Conservation (phyloP, 257 asterid genomes). For the Misopates orontium region DNA sequence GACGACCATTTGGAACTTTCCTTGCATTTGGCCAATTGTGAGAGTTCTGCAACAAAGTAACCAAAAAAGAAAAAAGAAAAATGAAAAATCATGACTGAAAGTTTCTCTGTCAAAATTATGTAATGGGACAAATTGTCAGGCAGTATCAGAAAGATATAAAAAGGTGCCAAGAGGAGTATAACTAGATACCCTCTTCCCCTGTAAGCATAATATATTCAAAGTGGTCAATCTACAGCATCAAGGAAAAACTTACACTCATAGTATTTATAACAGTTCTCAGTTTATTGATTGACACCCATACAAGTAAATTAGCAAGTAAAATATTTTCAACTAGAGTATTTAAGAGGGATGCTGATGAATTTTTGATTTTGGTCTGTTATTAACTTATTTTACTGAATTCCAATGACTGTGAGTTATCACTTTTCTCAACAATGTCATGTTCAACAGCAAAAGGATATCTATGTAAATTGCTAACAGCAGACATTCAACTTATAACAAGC, state of each 20-base stretch:
- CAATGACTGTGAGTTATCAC: background rate
- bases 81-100: no score
- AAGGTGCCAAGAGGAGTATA: background rate
- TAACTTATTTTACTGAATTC: background rate
- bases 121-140: no score
- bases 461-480: background rate
- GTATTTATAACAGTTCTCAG: background rate
- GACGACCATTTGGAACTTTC: conserved; percentile 95
- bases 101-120: no score
- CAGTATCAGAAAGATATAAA: background rate
- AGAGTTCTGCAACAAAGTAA: conserved; percentile 71
- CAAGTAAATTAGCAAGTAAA: background rate
- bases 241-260: background rate
- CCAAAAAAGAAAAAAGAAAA: no score
- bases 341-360: background rate
- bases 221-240: background rate
- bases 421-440: background rate
- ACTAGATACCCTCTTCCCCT: background rate
- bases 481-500: background rate
- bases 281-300: background rate
- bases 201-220: background rate
- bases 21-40: conserved; percentile 98
- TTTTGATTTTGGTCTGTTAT: no score
- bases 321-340: background rate
- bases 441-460: background rate